Percentiles rank a stretch among this genome's conserved stretches.
These are phyloP conservation scores for Penicillium sp. DNA, from an alignment of 2,329 filamentous ascomycete species.

Conservation along the genomic window DNA sequence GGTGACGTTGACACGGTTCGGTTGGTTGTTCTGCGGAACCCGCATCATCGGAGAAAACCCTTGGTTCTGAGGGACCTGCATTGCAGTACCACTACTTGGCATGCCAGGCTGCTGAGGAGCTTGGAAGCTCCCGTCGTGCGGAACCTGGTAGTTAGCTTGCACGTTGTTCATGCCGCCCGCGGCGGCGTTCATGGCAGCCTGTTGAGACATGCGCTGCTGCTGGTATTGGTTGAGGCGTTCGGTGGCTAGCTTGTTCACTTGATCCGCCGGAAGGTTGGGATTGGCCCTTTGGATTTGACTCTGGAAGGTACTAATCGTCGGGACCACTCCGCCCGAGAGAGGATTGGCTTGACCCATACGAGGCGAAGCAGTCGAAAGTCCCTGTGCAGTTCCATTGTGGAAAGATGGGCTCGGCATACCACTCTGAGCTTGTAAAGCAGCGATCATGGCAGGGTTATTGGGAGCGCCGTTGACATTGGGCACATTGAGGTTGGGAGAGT, in stretches of 20 bases:
- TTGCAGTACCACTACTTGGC: slow-evolving; percentile 37
- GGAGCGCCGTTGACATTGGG: slow-evolving; percentile 42
- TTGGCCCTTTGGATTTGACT: slow-evolving; percentile 55
- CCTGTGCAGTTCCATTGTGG: slow-evolving; percentile 41
- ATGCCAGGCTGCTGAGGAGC: slow-evolving; percentile 35
- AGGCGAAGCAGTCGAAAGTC: slow-evolving; percentile 49
- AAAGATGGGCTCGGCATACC: slow-evolving; percentile 49
- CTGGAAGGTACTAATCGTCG: slow-evolving; percentile 56
- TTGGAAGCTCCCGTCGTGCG: slow-evolving; percentile 43
- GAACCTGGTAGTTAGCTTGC: slow-evolving; percentile 43
- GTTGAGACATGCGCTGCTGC: slow-evolving; percentile 51
- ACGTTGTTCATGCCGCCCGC: slow-evolving; percentile 49
- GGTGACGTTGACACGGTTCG: slow-evolving; percentile 41
- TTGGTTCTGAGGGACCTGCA: slow-evolving; percentile 52
- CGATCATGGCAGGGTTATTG: slow-evolving; percentile 49
- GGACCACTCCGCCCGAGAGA: slow-evolving; percentile 56
- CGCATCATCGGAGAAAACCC: slow-evolving; percentile 57
- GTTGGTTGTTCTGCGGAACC: slow-evolving; percentile 51
- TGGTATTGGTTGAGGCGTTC: slow-evolving; percentile 53
- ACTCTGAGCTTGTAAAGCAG: slow-evolving; percentile 46
- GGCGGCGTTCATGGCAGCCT: slow-evolving; percentile 54
- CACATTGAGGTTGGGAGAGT: slow-evolving; percentile 51
- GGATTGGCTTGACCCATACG: slow-evolving; percentile 52
- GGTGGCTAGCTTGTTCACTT: slow-evolving; percentile 56
- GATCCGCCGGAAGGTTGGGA: slow-evolving; percentile 55